A percentile compares a stretch with the other conserved stretches of the same genome.
These are phyloP conservation scores for Phytophthora boehmeriae DNA, from an alignment of 352 stramenopile species.

Conservation along the genomic window DNA sequence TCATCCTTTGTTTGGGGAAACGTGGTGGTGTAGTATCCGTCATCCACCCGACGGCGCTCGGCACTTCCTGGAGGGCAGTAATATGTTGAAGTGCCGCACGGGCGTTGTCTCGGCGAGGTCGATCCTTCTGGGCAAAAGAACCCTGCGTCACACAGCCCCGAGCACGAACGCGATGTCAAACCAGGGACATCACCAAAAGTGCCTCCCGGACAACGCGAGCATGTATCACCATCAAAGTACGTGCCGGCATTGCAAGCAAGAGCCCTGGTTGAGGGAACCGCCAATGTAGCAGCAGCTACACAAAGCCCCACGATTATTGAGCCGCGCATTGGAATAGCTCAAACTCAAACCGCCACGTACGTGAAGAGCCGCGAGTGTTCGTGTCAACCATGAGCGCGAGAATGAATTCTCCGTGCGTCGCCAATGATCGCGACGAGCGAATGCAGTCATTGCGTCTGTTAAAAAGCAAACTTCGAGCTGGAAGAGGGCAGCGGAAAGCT, in stretches of 20 bases:
- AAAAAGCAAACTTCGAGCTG: conserved; percentile 33
- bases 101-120: conserved; percentile 48
- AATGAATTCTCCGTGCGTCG: not conserved
- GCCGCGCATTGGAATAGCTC: conserved; percentile 5
- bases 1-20: conserved; percentile 28
- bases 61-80: conserved; percentile 64
- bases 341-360: conserved; percentile 1
- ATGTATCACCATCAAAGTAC: conserved; percentile 51
- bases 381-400: not conserved
- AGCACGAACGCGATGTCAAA: conserved; percentile 46
- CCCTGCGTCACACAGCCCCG: conserved; percentile 47
- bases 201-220: conserved; percentile 51
- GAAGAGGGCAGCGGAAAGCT: conserved; percentile 12
- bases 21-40: conserved; percentile 62
- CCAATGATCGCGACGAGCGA: conserved; percentile 7
- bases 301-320: conserved; percentile 3
- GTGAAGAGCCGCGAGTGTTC: conserved; percentile 22
- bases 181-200: conserved; percentile 51
- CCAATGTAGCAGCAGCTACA: not conserved
- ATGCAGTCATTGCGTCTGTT: conserved; percentile 28
- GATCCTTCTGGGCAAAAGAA: conserved; percentile 71
- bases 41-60: conserved; percentile 39
- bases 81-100: conserved; percentile 55
- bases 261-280: conserved; percentile 9
- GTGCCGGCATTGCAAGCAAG: conserved; percentile 51